Evolutionary conservation across 2,329 filamentous ascomycete species (phyloP).

Genomic region (Fusarium xyrophilum): DNA sequence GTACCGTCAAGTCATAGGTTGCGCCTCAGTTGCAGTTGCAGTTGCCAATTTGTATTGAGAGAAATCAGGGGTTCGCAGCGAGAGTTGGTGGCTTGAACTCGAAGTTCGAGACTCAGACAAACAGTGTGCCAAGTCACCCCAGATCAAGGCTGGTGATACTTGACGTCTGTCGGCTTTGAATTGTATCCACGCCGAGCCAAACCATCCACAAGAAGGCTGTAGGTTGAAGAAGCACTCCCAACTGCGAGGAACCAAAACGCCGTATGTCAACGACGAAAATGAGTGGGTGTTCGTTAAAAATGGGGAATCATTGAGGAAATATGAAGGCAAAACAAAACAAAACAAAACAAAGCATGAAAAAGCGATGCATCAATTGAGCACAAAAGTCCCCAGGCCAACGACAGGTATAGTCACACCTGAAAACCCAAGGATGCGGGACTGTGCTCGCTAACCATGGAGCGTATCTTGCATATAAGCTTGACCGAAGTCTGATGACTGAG

Average conservation of each 20-base stretch:
- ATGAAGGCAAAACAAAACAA: neutral
- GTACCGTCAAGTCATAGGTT: neutral
- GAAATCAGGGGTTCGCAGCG: neutral
- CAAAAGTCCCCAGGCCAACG: neutral
- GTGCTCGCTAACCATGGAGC: neutral
- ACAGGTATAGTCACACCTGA: neutral
- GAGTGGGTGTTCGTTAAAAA: constrained; percentile 1
- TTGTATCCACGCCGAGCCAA: constrained; percentile 14
- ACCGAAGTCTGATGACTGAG: constrained; percentile 38
- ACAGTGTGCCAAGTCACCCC: neutral
- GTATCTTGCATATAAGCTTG: neutral
- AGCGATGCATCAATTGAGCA: neutral
- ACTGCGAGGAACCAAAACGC: constrained; percentile 19
- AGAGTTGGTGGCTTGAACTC: neutral
- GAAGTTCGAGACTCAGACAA: neutral
- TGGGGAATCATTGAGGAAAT: constrained; percentile 30
- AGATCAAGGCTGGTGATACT: neutral
- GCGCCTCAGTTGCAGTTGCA: neutral
- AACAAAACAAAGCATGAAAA: neutral
- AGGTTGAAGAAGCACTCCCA: constrained; percentile 1
- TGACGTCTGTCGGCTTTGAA: neutral
- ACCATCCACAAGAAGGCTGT: constrained; percentile 3
- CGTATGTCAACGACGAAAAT: constrained; percentile 15
- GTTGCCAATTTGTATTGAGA: neutral
- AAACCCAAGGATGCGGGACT: neutral